phyloP scores from a whole-genome alignment of 208 protist species.

The Vickermania ingenoplastis region DNA sequence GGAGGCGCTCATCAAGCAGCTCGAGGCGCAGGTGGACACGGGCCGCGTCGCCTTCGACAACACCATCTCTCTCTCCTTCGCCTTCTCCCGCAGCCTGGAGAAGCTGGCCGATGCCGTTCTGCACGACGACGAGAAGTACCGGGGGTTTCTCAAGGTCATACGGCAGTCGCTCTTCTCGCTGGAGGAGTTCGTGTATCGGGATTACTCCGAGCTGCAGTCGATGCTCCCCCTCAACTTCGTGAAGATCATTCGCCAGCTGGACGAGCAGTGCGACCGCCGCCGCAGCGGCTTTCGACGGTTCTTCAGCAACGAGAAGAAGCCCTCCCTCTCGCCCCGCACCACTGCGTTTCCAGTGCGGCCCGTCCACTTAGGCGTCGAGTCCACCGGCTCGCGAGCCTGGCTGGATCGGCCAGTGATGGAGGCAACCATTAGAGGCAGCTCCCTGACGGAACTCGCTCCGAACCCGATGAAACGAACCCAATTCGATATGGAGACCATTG shows the following conservation, averaged over 20 bases:
- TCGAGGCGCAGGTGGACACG: background rate
- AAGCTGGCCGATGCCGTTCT: background rate
- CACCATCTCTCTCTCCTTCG: background rate
- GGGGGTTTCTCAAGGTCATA: background rate
- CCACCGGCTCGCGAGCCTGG: background rate
- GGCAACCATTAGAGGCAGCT: background rate
- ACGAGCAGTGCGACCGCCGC: background rate
- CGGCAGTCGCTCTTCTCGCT: background rate
- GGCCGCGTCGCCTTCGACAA: background rate
- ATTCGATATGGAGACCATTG: background rate
- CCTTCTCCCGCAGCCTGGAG: background rate
- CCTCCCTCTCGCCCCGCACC: background rate
- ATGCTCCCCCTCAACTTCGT: background rate
- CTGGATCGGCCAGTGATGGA: background rate
- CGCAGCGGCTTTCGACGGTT: background rate
- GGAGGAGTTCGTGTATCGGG: background rate
- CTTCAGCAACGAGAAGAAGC: background rate
- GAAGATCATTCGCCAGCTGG: background rate
- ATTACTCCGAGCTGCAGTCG: background rate
- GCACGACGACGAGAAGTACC: background rate
- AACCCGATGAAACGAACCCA: background rate
- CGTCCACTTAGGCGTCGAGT: background rate
- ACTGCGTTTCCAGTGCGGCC: background rate
- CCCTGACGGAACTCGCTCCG: background rate
- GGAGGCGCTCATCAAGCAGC: background rate